Conservation (phyloP, 257 asterid species). For the Solanum lycopersicoides region DNA sequence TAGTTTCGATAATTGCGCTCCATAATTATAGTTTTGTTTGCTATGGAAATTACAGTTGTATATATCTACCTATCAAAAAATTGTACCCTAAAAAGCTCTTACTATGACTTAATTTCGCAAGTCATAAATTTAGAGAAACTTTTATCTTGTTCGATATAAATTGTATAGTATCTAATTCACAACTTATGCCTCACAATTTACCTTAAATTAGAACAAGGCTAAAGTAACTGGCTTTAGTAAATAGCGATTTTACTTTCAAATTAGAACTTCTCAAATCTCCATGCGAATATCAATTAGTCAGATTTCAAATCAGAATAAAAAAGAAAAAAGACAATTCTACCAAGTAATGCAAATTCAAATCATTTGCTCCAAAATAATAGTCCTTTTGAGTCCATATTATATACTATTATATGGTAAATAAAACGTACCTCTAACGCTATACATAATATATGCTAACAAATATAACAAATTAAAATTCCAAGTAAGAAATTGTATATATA, state of each 20-base stretch:
- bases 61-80: too few species aligned
- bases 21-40: too few species aligned
- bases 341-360: neutral
- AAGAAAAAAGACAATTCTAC: neutral
- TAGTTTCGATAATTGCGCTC: too few species aligned
- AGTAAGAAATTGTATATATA: neutral
- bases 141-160: neutral
- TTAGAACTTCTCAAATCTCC: neutral
- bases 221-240: neutral
- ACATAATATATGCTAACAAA: neutral
- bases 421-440: conserved; percentile 30
- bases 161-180: neutral
- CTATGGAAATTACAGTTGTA: too few species aligned
- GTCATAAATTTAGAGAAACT: neutral
- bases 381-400: neutral
- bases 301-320: neutral
- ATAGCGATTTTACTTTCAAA: neutral
- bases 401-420: neutral
- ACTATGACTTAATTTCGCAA: neutral
- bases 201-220: neutral
- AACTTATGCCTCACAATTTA: neutral
- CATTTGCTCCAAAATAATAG: conserved; percentile 23
- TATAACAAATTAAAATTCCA: neutral
- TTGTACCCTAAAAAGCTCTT: neutral
- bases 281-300: neutral